These are phyloP conservation scores for Penicilliopsis zonata DNA, from an alignment of 495 filamentous ascomycete genomes.

Conservation along the genomic window DNA sequence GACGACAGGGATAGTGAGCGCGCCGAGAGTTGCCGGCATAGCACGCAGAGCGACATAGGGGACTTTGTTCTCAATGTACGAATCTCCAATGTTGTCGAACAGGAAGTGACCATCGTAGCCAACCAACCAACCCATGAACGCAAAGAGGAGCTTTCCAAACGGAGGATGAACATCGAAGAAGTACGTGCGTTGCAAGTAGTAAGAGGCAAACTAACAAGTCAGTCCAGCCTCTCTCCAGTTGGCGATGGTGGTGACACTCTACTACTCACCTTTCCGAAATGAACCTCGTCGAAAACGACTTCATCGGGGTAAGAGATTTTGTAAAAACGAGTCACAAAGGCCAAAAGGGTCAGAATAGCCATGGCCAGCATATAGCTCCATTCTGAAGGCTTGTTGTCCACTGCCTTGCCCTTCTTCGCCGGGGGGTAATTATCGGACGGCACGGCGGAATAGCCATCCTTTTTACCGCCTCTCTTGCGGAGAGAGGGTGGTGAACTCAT, in stretches of 20 bases:
- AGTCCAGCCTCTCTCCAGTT: slow-evolving; percentile 2
- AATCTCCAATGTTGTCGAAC: slow-evolving; percentile 99
- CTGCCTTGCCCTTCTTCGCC: slow-evolving; percentile 16
- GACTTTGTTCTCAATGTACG: slow-evolving; percentile 92
- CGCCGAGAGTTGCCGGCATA: slow-evolving; percentile 83
- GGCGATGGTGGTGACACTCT: slow-evolving; percentile 16
- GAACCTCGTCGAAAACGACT: slow-evolving; percentile 98
- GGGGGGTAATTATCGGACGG: slow-evolving; percentile 17
- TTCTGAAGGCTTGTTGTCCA: no score
- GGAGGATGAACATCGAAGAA: slow-evolving; percentile 99
- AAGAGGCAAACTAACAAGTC: slow-evolving; percentile 68
- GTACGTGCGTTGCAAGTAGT: slow-evolving; percentile 95
- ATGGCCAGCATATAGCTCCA: slow-evolving; percentile 81
- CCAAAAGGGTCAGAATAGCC: slow-evolving; percentile 62
- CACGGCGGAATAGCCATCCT: slow-evolving; percentile 20
- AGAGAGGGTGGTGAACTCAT: slow-evolving; percentile 34
- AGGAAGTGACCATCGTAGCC: slow-evolving; percentile 95
- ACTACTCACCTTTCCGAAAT: slow-evolving; percentile 99
- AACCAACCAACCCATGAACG: slow-evolving; percentile 88
- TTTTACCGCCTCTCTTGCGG: slow-evolving; percentile 40
- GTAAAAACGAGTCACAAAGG: slow-evolving; percentile 88
- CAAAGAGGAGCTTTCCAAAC: slow-evolving; percentile 62
- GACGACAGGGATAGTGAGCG: slow-evolving; percentile 84
- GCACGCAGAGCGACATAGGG: slow-evolving; percentile 93
- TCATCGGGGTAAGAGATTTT: slow-evolving; percentile 89